Conservation (phyloP, 1,284 basidiomycete genomes). For the Microbotryum saponariae region DNA sequence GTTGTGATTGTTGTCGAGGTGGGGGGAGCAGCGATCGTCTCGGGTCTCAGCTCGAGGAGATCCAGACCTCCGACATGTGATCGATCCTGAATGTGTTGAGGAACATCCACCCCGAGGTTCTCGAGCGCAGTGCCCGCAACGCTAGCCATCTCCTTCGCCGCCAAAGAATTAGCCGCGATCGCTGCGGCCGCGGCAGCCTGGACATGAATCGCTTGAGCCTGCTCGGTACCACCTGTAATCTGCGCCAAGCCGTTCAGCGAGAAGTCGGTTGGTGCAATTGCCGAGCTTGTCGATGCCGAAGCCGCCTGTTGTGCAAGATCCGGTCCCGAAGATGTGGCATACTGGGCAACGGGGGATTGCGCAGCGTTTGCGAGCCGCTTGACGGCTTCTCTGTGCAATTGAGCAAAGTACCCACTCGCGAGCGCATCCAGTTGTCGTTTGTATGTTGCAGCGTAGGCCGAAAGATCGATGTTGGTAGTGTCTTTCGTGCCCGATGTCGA, state of each 20-base stretch:
- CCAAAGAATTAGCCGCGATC: conserved; percentile 27
- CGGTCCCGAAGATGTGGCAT: too few species aligned
- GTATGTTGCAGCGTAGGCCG: conserved; percentile 28
- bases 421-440: conserved; percentile 28
- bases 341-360: not conserved
- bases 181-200: conserved; percentile 31
- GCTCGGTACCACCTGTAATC: not conserved
- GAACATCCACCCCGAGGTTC: conserved; percentile 18
- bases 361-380: conserved; percentile 8
- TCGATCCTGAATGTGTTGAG: not conserved
- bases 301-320: too few species aligned
- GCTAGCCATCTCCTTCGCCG: conserved; percentile 29
- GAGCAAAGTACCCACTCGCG: conserved; percentile 31
- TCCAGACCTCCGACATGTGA: conserved; percentile 1
- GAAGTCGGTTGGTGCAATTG: too few species aligned
- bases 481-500: not conserved
- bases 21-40: conserved; percentile 5
- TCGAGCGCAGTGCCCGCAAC: conserved; percentile 17
- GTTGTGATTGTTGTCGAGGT: not conserved
- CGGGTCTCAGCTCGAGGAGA: conserved; percentile 11
- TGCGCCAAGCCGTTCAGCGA: conserved; percentile 2
- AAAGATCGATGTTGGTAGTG: conserved; percentile 13
- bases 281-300: too few species aligned
- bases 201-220: conserved; percentile 28
- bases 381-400: conserved; percentile 31